phyloP scores from a whole-genome alignment of 768 basidiomycete species.

The Leccinum fibrillosum region DNA sequence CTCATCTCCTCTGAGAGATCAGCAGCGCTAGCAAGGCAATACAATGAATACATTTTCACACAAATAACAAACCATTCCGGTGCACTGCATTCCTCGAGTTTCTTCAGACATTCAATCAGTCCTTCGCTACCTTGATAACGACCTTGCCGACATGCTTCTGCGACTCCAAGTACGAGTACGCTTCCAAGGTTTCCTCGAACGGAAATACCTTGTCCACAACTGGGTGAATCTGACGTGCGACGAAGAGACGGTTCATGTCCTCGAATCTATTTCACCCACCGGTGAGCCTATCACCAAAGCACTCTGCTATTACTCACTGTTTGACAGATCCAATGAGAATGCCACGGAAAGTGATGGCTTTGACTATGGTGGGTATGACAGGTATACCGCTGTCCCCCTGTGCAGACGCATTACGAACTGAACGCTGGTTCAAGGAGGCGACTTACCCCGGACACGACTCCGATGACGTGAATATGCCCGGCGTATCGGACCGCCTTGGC shows the following conservation, averaged over 20 bases:
- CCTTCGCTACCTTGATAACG: conserved; percentile 43
- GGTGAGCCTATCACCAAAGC: neutral
- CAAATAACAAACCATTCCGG: neutral
- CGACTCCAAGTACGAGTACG: conserved; percentile 50
- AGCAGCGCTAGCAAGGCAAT: neutral
- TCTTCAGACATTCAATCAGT: conserved; percentile 5
- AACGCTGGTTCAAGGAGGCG: too few species aligned
- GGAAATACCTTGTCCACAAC: conserved; percentile 56
- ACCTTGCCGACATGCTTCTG: conserved; percentile 64
- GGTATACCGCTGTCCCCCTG: conserved; percentile 29
- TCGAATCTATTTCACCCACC: conserved; percentile 38
- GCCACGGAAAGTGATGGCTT: conserved; percentile 45
- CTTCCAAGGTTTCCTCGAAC: conserved; percentile 51
- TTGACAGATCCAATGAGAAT: conserved; percentile 55
- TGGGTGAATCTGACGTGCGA: conserved; percentile 44
- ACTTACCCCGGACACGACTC: conserved; percentile 43
- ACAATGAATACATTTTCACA: neutral
- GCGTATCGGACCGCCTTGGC: conserved; percentile 37
- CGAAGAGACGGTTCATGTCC: conserved; percentile 49
- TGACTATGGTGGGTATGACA: conserved; percentile 36
- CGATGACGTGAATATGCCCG: conserved; percentile 50
- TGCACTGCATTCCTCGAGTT: neutral
- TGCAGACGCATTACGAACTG: neutral
- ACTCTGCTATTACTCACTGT: conserved; percentile 39
- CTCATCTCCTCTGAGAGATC: too few species aligned